Evolutionary conservation across 805 yeast genomes (phyloP).

Genomic region (Pichia scutulata): DNA sequence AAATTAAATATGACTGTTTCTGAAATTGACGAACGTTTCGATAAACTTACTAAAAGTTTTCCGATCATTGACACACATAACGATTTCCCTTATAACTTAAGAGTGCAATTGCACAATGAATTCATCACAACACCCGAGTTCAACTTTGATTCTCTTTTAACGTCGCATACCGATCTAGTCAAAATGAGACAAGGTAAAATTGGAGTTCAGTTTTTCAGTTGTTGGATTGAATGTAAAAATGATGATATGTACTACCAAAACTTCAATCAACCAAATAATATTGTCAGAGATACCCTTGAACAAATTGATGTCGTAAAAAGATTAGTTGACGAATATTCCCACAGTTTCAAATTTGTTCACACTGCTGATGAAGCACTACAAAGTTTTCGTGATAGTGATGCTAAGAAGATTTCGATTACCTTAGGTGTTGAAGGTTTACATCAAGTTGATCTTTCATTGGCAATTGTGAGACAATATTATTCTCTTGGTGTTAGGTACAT

Average conservation of each 20-base stretch:
- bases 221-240: conserved; percentile 40
- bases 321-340: conserved; percentile 34
- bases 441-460: conserved; percentile 43
- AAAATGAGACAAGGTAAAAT: conserved; percentile 36
- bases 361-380: conserved; percentile 35
- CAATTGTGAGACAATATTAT: conserved; percentile 40
- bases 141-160: conserved; percentile 33
- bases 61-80: conserved; percentile 48
- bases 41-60: conserved; percentile 10
- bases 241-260: conserved; percentile 34
- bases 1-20: conserved; percentile 7
- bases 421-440: conserved; percentile 50
- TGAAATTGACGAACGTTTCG: conserved; percentile 14
- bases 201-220: conserved; percentile 45
- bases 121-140: conserved; percentile 19
- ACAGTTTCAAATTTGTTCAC: conserved; percentile 33
- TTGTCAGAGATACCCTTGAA: conserved; percentile 47
- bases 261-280: conserved; percentile 36
- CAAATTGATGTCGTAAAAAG: conserved; percentile 45
- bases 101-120: conserved; percentile 35
- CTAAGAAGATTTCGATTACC: conserved; percentile 36
- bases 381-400: conserved; percentile 22
- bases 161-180: conserved; percentile 38
- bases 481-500: conserved; percentile 47
- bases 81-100: conserved; percentile 41